These are phyloP conservation scores for Ophiorrhiza pumila DNA, from an alignment of 257 asterid genomes.

Conservation along the genomic window DNA sequence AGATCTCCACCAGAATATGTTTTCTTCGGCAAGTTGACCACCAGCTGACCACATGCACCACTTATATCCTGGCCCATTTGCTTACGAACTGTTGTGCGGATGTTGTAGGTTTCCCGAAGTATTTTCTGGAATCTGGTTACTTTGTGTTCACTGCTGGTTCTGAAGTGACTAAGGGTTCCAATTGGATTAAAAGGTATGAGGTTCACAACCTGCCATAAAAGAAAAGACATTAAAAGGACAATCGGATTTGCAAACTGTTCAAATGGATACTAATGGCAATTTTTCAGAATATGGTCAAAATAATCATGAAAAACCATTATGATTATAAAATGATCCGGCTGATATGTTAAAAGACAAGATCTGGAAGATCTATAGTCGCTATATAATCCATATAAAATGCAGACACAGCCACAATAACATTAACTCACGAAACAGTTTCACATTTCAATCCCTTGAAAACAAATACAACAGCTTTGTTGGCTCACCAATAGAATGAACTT, in stretches of 20 bases:
- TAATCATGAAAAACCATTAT: neutral
- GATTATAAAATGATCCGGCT: neutral
- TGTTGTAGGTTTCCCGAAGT: slow-evolving; percentile 71
- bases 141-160: slow-evolving; percentile 55
- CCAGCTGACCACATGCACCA: slow-evolving; percentile 98
- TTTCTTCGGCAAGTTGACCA: slow-evolving; percentile 46
- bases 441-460: neutral
- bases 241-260: neutral
- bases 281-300: neutral
- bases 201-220: slow-evolving; percentile 70
- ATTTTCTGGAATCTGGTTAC: slow-evolving; percentile 68
- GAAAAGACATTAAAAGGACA: neutral
- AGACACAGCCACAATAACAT: neutral
- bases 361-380: neutral
- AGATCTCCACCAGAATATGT: slow-evolving; percentile 32
- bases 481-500: neutral
- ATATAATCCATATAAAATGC: neutral
- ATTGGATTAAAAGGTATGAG: slow-evolving; percentile 96
- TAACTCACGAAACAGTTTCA: neutral
- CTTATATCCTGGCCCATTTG: slow-evolving; percentile 99
- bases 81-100: slow-evolving; percentile 86
- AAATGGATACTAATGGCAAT: neutral
- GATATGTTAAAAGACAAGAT: neutral
- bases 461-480: neutral
- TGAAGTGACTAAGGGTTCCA: slow-evolving; percentile 64